Percentiles rank a stretch among this genome's conserved stretches.
Evolutionary conservation across 345 rosid species (phyloP).

Genomic region (Physaria fendleri): DNA sequence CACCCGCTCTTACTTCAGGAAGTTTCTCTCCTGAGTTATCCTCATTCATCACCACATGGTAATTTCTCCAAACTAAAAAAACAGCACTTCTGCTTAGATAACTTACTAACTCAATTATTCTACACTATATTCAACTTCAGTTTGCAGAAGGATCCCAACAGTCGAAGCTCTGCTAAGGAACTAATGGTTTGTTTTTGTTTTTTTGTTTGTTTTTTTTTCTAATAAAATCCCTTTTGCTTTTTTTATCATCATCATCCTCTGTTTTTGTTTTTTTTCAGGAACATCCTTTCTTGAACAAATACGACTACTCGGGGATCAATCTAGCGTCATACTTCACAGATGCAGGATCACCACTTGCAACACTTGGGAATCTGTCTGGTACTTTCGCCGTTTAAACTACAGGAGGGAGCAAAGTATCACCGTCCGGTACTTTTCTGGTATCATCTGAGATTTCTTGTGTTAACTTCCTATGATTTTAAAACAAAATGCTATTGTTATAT

Average conservation of each 20-base stretch:
- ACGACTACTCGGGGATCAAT: conserved; percentile 50
- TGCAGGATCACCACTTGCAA: conserved; percentile 90
- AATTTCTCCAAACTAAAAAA: neutral
- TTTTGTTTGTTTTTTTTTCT: conserved; percentile 28
- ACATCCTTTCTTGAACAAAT: conserved; percentile 71
- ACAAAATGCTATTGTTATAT: neutral
- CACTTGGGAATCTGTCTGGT: conserved; percentile 45
- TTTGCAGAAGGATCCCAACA: conserved; percentile 62
- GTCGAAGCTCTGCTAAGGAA: conserved; percentile 60
- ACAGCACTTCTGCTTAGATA: neutral
- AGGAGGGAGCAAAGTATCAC: conserved; percentile 5
- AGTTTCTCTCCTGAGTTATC: conserved; percentile 65
- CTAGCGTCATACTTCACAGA: conserved; percentile 80
- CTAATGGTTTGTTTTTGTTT: conserved; percentile 33
- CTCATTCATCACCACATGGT: conserved; percentile 82
- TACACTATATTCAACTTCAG: conserved; percentile 36
- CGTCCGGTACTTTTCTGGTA: conserved; percentile 4
- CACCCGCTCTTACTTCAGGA: conserved; percentile 62
- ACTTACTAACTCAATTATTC: neutral
- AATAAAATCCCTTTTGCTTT: neutral
- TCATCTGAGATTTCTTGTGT: conserved; percentile 3
- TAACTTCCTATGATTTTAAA: conserved; percentile 1
- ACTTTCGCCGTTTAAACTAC: conserved; percentile 24
- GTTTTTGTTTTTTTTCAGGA: no score
- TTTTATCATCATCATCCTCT: neutral